These are phyloP conservation scores for Fusarium sp. DNA, from an alignment of 2,329 filamentous ascomycete genomes.

Conservation along the genomic window DNA sequence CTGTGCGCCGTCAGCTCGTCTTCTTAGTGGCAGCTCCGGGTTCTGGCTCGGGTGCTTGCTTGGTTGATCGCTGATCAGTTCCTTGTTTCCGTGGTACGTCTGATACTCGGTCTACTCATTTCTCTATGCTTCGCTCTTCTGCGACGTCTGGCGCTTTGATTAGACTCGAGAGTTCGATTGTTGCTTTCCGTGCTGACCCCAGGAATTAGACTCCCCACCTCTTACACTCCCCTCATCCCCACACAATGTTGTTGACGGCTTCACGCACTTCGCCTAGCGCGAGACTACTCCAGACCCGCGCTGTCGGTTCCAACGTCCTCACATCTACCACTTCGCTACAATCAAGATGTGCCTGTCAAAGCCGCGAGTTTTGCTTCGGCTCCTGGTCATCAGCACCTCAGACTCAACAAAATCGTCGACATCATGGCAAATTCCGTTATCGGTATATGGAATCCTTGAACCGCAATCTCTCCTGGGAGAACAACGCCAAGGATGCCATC, in stretches of 20 bases:
- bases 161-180: not conserved
- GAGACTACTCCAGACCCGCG: constrained; percentile 40
- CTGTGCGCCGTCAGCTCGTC: constrained; percentile 5
- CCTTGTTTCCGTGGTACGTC: constrained; percentile 21
- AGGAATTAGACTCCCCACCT: constrained; percentile 1
- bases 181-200: not conserved
- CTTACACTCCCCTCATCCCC: not conserved
- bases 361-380: constrained; percentile 62
- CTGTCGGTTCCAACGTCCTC: constrained; percentile 18
- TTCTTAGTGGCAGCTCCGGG: constrained; percentile 16
- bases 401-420: constrained; percentile 58
- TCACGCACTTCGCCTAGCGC: constrained; percentile 46
- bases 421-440: constrained; percentile 57
- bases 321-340: constrained; percentile 28
- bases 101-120: not conserved
- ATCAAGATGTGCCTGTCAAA: constrained; percentile 36
- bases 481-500: constrained; percentile 52
- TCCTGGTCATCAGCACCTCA: constrained; percentile 60
- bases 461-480: constrained; percentile 61
- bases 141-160: not conserved
- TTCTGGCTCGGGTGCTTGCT: constrained; percentile 19
- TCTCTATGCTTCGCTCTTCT: not conserved
- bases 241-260: constrained; percentile 44
- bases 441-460: constrained; percentile 60
- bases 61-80: not conserved